Evolutionary conservation across 1,284 basidiomycete species (phyloP), one percentile per base, ranked within the genome.

Genomic region (Pascua guehoae): DNA sequence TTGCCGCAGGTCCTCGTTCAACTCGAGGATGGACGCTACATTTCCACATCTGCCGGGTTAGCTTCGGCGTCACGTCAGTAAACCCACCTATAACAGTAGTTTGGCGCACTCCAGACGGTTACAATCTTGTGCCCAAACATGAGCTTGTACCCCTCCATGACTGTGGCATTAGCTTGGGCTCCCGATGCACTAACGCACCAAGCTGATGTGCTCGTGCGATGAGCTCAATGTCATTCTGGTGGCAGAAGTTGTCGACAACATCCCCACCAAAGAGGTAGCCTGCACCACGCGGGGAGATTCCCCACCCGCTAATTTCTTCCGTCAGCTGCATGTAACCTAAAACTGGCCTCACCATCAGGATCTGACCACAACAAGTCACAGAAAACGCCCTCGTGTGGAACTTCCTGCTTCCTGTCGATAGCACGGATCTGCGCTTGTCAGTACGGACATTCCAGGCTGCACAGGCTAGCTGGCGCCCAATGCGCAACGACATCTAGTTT

Each of bases 381-480:
- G 94, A 98, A 98, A 9, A 93, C 87, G 10, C 96, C 95, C 73
- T 98, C 95, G 74, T 98, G 96, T n/a, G 95, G 95, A 12, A 98
- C 96, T 74, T 98, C 95, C 78, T 98, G 93, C 77, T 96, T 94
- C 39, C 95, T 80, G 80, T 98, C 95, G 66, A 98, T 95, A 43
- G 86, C 84, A 47, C 95, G 88, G 71, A 98, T 98, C 91, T 97
- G 76, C 4, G 24, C 24, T 32, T 7, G 57, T 63, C 51, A 62
- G 63, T 56, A 32, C n/a, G 42, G 32, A 12, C 47, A 9, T 39
- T 5, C 39, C 14, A 32, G 24, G 24, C 7, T 32, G 4, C 24
- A 32, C 24, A 32, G 24, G 24, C 24, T 32, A 7, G 24, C 24
- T 32, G 24, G 24, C 24, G 24, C 49, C 38, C 24, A 15, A 42